phyloP scores from a whole-genome alignment of 345 rosid genomes.

The Garcia nutans region DNA sequence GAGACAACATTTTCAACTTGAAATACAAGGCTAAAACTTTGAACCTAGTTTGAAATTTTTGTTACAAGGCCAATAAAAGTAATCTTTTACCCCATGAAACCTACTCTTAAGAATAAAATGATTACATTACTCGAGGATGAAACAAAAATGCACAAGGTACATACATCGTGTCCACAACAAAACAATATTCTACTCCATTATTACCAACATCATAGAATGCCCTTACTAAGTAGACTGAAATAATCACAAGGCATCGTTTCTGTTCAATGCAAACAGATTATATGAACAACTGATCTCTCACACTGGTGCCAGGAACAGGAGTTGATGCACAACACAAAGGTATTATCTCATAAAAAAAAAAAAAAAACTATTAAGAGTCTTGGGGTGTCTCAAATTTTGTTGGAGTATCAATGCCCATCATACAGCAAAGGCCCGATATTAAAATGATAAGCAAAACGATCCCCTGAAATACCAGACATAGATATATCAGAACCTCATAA shows the following conservation, averaged over 20 bases:
- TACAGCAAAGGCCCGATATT: conserved; percentile 90
- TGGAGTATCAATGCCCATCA: conserved; percentile 97
- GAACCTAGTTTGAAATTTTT: background rate
- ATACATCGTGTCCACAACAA: conserved; percentile 1
- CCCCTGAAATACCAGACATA: conserved; percentile 56
- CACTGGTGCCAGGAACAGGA: conserved; percentile 14
- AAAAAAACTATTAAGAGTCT: conserved; percentile 50
- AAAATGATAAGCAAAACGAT: conserved; percentile 80
- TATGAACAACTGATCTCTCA: conserved; percentile 27
- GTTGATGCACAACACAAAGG: conserved; percentile 13
- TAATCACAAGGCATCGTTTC: conserved; percentile 19
- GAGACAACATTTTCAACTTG: background rate
- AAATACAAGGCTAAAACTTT: background rate
- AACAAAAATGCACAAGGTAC: background rate
- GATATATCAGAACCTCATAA: conserved; percentile 23
- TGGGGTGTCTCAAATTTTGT: conserved; percentile 93
- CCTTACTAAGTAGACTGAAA: conserved; percentile 8
- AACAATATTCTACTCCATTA: conserved; percentile 9
- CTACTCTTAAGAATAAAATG: conserved; percentile 2
- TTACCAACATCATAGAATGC: conserved; percentile 18
- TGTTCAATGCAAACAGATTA: conserved; percentile 22
- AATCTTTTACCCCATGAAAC: background rate
- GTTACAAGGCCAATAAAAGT: background rate
- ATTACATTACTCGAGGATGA: background rate
- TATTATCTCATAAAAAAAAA: conserved; percentile 1